Conservation (phyloP, 2,329 filamentous ascomycete genomes). For the Fusarium verticillioides region DNA sequence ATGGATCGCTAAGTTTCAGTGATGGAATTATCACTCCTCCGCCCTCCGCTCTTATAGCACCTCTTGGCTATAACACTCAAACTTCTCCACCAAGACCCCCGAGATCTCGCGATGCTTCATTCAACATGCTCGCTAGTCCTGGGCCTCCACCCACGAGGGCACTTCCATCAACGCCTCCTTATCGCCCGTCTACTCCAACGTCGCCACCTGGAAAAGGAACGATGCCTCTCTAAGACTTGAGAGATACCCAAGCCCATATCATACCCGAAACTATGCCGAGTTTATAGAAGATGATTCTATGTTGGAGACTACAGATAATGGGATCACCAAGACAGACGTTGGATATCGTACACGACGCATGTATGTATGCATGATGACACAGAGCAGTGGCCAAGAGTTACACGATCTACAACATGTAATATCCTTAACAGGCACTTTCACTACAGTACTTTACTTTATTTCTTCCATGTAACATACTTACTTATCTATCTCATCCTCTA, state of each 20-base stretch:
- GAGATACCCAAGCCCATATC: background rate
- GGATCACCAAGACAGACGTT: background rate
- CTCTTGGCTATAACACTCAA: background rate
- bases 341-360: background rate
- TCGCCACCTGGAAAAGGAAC: slow-evolving; percentile 14
- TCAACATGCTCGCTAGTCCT: slow-evolving; percentile 45
- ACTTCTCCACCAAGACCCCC: slow-evolving; percentile 27
- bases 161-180: slow-evolving; percentile 45
- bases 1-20: background rate
- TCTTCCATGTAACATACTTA: slow-evolving; percentile 3
- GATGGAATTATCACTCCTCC: slow-evolving; percentile 18
- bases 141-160: slow-evolving; percentile 60
- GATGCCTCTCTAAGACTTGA: background rate
- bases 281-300: background rate
- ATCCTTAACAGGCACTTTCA: background rate
- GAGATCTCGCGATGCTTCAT: slow-evolving; percentile 16
- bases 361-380: slow-evolving; percentile 7
- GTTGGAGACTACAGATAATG: slow-evolving; percentile 30
- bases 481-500: slow-evolving; percentile 14
- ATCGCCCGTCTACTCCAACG: slow-evolving; percentile 23
- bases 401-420: slow-evolving; percentile 6
- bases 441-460: background rate
- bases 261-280: too few species aligned
- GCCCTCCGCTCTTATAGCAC: background rate
- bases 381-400: slow-evolving; percentile 4